Base-by-base conservation (phyloP, 2,329 filamentous ascomycete species). In the Claviceps digitariae region DNA sequence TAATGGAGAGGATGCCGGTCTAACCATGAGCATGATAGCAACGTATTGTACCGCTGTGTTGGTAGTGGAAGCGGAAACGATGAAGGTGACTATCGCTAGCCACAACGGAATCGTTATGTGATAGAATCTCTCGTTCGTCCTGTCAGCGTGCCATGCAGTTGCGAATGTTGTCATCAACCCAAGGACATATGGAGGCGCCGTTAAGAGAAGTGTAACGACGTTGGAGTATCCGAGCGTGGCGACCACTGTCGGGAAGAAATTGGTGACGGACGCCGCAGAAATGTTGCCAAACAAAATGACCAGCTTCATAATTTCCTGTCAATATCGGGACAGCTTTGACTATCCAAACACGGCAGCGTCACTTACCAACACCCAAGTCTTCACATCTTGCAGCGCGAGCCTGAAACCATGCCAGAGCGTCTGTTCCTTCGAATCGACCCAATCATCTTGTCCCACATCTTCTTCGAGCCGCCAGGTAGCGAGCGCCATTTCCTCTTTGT, bases 231-330 rank as follows among this genome's bases (percentile, higher is more conserved):
- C 76, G 2, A 88, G 74, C 6, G 82, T 84, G 55, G 75, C 71
- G 49, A 88, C 84, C 15, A 90, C 82, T 0, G 84, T 84, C 43
- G 82, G 82, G 67, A 85, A 83, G 70, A 85, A 86, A 65, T 83
- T 84, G 38, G 79, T 83, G 12, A 85, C 78, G 8, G 78, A 78
- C 49, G 74, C 79, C 27, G 74, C 73, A 17, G 73, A 69, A 8
- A 74, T 77, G 55, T 81, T 78, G 57, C 79, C 74, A 57, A 82
- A 77, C 44, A 84, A 69, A 46, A 80, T 67, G 10, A 79, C 64
- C 63, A 80, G 71, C 72, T 77, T n/a, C n/a, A 36, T 0, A 21
- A 31, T 12, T 21, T 7, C 8, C 3, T 36, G 58, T 48, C 21
- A 43, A 12, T 23, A 23, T 23, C 5, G 17, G 20, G 20, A n/a